Conservation (phyloP, 768 basidiomycete genomes). For the Suillus subluteus region DNA sequence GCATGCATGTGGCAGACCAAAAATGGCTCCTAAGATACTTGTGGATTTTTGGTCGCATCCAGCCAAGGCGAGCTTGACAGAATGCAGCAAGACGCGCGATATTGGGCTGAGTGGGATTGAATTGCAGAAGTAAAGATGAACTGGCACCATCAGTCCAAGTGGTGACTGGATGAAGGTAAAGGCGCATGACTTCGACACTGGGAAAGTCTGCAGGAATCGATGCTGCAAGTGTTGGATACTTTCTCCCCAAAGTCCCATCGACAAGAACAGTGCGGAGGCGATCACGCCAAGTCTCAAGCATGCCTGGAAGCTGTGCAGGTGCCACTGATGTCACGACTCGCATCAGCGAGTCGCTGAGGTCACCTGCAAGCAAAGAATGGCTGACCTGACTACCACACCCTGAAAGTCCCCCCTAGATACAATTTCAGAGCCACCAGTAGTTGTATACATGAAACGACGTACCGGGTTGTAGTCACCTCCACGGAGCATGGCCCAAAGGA, state of each 20-base stretch:
- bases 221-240: background rate
- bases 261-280: background rate
- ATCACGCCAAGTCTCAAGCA: background rate
- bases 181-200: background rate
- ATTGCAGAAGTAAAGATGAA: background rate
- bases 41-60: background rate
- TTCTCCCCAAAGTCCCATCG: conserved; percentile 1
- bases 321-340: background rate
- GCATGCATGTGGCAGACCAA: background rate
- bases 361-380: background rate
- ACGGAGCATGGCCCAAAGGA: conserved; percentile 9
- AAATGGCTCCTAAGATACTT: background rate
- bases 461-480: conserved; percentile 13
- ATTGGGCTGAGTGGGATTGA: background rate
- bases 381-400: background rate
- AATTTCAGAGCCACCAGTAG: background rate
- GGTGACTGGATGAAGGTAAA: background rate
- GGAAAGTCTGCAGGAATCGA: background rate
- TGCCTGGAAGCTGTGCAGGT: background rate
- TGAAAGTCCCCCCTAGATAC: conserved; percentile 1
- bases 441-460: background rate
- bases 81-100: background rate
- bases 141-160: background rate
- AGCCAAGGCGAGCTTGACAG: background rate
- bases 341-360: background rate